These are phyloP conservation scores for Aspergillus intermedius DNA, from an alignment of 2,329 filamentous ascomycete species.

Conservation along the genomic window DNA sequence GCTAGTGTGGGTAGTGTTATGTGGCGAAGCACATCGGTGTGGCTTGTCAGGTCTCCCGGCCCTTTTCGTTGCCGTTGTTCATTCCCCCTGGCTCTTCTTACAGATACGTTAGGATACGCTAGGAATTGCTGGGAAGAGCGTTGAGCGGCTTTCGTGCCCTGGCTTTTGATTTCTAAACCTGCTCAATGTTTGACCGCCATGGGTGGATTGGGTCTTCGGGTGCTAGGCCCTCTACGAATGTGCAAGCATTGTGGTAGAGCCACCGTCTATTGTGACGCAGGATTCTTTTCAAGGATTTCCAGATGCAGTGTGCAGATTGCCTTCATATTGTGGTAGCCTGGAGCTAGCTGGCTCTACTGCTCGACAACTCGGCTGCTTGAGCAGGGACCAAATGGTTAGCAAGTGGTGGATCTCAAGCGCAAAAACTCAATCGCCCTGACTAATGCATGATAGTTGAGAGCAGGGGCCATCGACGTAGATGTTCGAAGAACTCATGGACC, in stretches of 20 bases:
- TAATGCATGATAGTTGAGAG: neutral
- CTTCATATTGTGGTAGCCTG: neutral
- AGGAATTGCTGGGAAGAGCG: no score
- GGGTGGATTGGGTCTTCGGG: neutral
- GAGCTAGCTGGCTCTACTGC: neutral
- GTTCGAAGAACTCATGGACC: neutral
- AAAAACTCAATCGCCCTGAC: neutral
- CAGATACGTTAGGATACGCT: neutral
- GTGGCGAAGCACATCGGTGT: neutral
- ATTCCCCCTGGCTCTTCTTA: neutral
- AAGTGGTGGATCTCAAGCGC: neutral
- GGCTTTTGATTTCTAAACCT: no score
- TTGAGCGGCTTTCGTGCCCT: no score
- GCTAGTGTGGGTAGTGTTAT: neutral
- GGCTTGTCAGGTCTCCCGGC: neutral
- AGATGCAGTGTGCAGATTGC: neutral
- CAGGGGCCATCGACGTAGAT: neutral
- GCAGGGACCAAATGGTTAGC: no score
- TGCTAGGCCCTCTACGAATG: neutral
- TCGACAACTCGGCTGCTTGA: no score
- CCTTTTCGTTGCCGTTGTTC: neutral
- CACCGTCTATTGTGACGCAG: neutral
- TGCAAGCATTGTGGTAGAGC: no score
- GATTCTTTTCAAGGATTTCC: neutral
- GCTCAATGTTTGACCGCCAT: neutral